phyloP scores from a whole-genome alignment of 2,329 filamentous ascomycete species.

The Colletotrichum nymphaeae region DNA sequence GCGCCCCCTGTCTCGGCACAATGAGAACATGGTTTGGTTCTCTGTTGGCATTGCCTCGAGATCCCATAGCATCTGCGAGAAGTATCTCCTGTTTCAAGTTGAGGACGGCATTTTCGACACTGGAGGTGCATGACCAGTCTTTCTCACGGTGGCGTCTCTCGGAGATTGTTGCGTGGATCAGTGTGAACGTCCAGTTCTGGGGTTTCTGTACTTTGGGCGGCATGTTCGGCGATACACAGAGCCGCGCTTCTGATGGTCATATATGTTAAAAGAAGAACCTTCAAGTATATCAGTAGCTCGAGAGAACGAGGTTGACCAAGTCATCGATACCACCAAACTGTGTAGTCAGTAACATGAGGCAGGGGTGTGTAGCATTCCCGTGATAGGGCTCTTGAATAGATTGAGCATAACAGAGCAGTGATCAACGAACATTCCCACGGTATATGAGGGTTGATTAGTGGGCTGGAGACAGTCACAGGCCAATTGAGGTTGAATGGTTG shows the following conservation, averaged over 20 bases:
- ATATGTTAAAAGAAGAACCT: neutral
- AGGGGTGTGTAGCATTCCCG: neutral
- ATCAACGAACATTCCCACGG: neutral
- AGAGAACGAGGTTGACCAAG: neutral
- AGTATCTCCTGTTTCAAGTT: conserved; percentile 6
- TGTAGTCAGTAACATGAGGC: neutral
- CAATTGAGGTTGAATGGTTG: neutral
- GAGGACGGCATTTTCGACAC: neutral
- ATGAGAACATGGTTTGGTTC: conserved; percentile 12
- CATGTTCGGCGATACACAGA: neutral
- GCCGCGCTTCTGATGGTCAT: neutral
- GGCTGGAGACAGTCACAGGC: neutral
- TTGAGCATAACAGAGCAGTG: neutral
- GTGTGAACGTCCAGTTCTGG: conserved; percentile 4
- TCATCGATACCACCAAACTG: neutral
- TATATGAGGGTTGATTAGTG: neutral
- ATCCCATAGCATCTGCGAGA: neutral
- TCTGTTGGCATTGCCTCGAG: neutral
- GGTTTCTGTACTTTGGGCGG: neutral
- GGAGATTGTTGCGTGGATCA: neutral
- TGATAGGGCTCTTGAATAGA: neutral
- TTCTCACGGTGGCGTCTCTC: neutral
- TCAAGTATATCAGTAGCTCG: neutral
- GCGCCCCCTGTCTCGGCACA: neutral
- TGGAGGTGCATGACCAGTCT: neutral